phyloP scores from a whole-genome alignment of 371 early-diverging fungal species.

The Mucor mucedo region DNA sequence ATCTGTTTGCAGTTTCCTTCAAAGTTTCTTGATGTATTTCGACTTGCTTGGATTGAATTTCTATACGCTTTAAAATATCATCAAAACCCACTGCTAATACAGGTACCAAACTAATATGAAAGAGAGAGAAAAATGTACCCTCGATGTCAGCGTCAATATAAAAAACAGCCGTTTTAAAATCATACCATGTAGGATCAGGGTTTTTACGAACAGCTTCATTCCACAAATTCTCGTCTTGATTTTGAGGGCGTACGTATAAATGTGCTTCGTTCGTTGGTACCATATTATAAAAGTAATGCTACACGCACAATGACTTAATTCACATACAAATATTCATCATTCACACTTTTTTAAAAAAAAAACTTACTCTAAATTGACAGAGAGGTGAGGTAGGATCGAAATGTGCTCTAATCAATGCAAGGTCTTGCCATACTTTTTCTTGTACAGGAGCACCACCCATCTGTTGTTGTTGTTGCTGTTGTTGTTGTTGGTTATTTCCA shows the following conservation, averaged over 20 bases:
- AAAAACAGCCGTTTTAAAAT: too few species aligned
- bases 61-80: conserved; percentile 83
- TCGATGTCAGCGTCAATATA: too few species aligned
- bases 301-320: not conserved
- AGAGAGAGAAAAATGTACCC: not conserved
- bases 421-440: conserved; percentile 40
- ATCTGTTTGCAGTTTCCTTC: conserved; percentile 40
- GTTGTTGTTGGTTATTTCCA: conserved; percentile 21
- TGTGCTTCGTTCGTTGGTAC: conserved; percentile 82
- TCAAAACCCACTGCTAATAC: conserved; percentile 90
- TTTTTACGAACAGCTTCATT: conserved; percentile 82
- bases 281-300: conserved; percentile 91
- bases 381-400: conserved; percentile 82
- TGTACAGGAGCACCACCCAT: conserved; percentile 18
- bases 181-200: conserved; percentile 81
- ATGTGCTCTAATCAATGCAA: conserved; percentile 63
- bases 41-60: conserved; percentile 69
- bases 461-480: conserved; percentile 35
- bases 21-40: conserved; percentile 39
- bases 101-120: conserved; percentile 52
- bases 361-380: conserved; percentile 77
- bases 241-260: conserved; percentile 75
- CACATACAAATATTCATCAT: too few species aligned
- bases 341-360: not conserved
- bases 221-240: conserved; percentile 75